Evolutionary conservation across 1,139 yeast species (phyloP), one percentile per base, ranked within the genome.

Genomic region (Pneumocystis oryctolagi): DNA sequence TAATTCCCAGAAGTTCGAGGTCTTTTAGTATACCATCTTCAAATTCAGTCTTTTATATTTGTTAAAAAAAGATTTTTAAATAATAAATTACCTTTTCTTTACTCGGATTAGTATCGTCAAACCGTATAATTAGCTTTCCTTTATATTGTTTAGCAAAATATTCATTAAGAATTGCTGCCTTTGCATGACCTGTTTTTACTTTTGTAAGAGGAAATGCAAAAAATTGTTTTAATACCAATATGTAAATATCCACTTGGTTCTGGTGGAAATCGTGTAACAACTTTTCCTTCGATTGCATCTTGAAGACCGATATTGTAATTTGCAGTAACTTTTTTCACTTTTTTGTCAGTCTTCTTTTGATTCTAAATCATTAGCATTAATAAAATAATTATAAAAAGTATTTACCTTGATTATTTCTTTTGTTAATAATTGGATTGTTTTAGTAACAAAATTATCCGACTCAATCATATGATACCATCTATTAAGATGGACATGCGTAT

Each of bases 261-360:
- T 67, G 95, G 95, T 69, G 97, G 97, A 84, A 92, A 92, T 78
- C 98, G 87, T 63, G 97, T 92, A 64, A 92, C 97, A 65, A 92
- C 97, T 75, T 89, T 79, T 67, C 98, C 98, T 67, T 86, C 84
- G 71, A 82, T 83, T 65, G 97, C 98, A 72, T 84, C 95, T 65
- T 87, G 87, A 68, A 92, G 82, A 71, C 88, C 95, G 72, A 92
- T 92, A 74, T 89, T 97, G 70, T 86, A 92, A 74, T 85, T 89
- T 65, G 97, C 97, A 76, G 85, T 85, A 79, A 85, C 92, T 84
- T 63, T 60, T 55, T 65, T 66, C 20, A 61, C 32, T 39, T 65
- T 89, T 75, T 86, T 85, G 76, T 84, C 85, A 67, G 65, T 65
- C 31, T 64, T 60, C 67, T 84, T 68, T 82, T 83, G 69, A 78